Evolutionary conservation across 1,139 yeast genomes (phyloP).

Genomic region (Geotrichum carabidarum): DNA sequence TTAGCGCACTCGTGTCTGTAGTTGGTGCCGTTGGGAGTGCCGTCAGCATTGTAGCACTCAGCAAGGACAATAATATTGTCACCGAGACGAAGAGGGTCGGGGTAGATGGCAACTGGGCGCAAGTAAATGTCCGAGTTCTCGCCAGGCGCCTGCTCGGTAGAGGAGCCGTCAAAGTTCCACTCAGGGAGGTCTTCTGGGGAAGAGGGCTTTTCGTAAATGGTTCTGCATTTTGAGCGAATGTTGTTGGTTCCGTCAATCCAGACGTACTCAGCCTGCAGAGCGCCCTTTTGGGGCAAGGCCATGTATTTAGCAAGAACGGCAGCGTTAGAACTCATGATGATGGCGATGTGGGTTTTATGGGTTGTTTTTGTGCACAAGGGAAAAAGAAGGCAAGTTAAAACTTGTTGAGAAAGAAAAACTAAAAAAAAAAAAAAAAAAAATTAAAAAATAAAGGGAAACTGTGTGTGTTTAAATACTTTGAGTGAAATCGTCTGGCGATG

Average conservation of each 20-base stretch:
- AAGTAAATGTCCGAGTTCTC: conserved; percentile 91
- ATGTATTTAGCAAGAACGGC: conserved; percentile 64
- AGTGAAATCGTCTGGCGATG: no score
- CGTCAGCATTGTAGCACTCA: conserved; percentile 98
- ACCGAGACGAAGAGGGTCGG: conserved; percentile 97
- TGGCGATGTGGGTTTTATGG: not conserved
- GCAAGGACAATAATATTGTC: conserved; percentile 91
- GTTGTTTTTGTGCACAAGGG: no score
- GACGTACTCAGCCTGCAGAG: conserved; percentile 89
- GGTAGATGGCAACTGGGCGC: conserved; percentile 89
- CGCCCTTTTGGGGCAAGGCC: conserved; percentile 79
- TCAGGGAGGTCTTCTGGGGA: conserved; percentile 87
- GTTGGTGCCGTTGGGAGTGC: conserved; percentile 97
- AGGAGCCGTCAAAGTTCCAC: conserved; percentile 99
- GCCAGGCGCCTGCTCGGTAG: conserved; percentile 98
- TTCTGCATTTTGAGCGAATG: conserved; percentile 91
- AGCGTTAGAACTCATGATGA: conserved; percentile 29
- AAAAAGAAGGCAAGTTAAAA: no score
- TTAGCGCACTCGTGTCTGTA: conserved; percentile 97
- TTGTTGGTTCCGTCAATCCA: conserved; percentile 96
- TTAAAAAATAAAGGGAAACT: not conserved
- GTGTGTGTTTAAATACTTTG: not conserved
- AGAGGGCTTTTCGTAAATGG: conserved; percentile 63
- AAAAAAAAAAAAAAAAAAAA: not conserved
- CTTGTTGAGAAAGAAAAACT: not conserved